phyloP scores from a whole-genome alignment of 805 yeast genomes.

The Zygosaccharomyces bailii region DNA sequence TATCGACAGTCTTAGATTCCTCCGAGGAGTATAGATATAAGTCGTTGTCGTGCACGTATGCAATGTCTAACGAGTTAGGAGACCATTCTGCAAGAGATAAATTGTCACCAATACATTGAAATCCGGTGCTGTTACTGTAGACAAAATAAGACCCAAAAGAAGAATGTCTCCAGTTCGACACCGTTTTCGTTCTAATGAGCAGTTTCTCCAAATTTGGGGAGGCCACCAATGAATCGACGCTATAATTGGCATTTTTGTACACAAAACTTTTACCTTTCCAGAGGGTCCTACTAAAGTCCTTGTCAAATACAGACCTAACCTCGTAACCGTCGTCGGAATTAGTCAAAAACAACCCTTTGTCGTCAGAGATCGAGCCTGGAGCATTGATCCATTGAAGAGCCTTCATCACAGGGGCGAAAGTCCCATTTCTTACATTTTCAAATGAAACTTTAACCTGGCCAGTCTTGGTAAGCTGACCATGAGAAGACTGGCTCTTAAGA shows the following conservation, averaged over 20 bases:
- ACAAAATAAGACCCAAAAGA: constrained; percentile 44
- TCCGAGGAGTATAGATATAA: constrained; percentile 52
- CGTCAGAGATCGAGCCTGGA: constrained; percentile 45
- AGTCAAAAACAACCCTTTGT: constrained; percentile 65
- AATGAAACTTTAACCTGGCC: constrained; percentile 38
- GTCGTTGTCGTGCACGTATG: constrained; percentile 67
- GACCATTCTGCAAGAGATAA: constrained; percentile 62
- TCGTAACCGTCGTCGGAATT: constrained; percentile 47
- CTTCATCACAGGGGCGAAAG: constrained; percentile 51
- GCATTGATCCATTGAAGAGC: constrained; percentile 67
- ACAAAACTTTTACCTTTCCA: constrained; percentile 49
- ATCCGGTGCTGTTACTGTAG: constrained; percentile 33
- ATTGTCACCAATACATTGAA: constrained; percentile 33
- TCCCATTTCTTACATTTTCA: constrained; percentile 49
- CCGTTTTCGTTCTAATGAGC: constrained; percentile 56
- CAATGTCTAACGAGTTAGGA: constrained; percentile 62
- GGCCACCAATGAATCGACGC: constrained; percentile 54
- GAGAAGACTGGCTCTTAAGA: constrained; percentile 18
- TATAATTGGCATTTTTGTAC: constrained; percentile 40
- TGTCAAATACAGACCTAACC: constrained; percentile 46
- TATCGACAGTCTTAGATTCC: constrained; percentile 34
- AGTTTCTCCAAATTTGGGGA: constrained; percentile 64
- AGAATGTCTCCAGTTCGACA: constrained; percentile 58
- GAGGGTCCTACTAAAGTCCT: constrained; percentile 42
- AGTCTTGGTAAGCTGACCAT: constrained; percentile 19